Evolutionary conservation across 345 rosid species (phyloP), one percentile per base, ranked within the genome.

Genomic region (Firmiana major): DNA sequence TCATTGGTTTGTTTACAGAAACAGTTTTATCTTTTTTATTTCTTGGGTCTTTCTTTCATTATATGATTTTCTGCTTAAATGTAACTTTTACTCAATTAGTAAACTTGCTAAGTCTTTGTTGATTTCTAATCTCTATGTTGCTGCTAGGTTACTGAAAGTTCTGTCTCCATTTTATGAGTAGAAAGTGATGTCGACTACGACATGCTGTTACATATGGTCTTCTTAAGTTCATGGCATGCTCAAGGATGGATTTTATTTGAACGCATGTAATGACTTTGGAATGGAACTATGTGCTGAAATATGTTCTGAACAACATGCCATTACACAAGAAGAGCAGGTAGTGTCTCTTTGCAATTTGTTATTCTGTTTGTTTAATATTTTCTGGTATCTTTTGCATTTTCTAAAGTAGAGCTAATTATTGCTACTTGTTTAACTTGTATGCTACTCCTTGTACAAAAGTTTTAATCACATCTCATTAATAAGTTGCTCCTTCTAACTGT

Each of bases 201-300:
- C 88, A 93, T 78, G 98, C 85, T 54, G 73, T 95, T 73, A 3
- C 31, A 22, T 12, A 2, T 59, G 8, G 26, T 24, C 8, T 26
- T 59, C 64, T 59, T 26, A 59, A 11, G 87, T 95, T 42, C 98
- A 95, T 65, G 96, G 96, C 63, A 88, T 95, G 96, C 82, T 89
- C 74, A 89, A 91, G 85, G 98, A 95, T 82, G 98, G 40, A 22
- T 26, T 26, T 85, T 95, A 19, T 63, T 95, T 97, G 97, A 96
- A 95, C 83, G 98, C 91, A 19, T 91, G 88, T 79, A 90, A 90
- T 63, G 89, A 95, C 83, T 88, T 86, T 81, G 94, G 88, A 31
- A 93, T 93, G 94, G 96, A 96, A 79, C 0, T 31, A 31, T 91
- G 95, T 73, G 97, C 87, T 59, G 98, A 95, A 88, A 79, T 93